Base-by-base conservation (phyloP, 768 basidiomycete species). In the Phallus indusiatus region DNA sequence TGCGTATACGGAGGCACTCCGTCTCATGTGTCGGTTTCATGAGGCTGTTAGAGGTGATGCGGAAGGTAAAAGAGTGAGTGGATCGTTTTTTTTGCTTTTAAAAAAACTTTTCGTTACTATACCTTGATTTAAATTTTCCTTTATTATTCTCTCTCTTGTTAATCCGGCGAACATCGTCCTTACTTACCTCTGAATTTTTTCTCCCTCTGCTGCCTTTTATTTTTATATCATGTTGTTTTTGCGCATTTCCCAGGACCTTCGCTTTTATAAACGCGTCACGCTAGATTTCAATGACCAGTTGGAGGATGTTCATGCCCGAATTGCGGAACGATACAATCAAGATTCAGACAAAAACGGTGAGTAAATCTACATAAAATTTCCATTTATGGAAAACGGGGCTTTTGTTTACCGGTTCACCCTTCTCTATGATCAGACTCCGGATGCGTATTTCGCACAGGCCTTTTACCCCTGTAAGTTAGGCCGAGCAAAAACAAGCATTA, bases 1-100 rank as follows among this genome's bases (percentile, higher is more conserved):
- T 65, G 84, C 78, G 24, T 86, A 90, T 65, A 82, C 86, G 1
- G 78, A 78, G 14, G 73, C 89, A 35, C 70, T 90, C 47, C 81
- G 83, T 42, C 82, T 90, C 50, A 81, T 90, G 8, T 80, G 83
- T 14, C 78, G 77, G 35, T 90, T 88, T 73, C 87, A 89, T 61
- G 86, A 88, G 50, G 81, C 82, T 55, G 81, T 90, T 12, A 4
- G 35, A 16, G 16, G 14, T 35, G 22, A 17, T 55, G 17, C 6
- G 11, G 54, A 18, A 20, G 9, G 12, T n/a, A 42, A 42, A 42
- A 42, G n/a, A n/a, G 42, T 42, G 42, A 42, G 42, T 42, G 34
- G 1, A 53, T 59, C n/a, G 6, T 14, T 22, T 28, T 28, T 28
- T 28, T 28, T 28, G 7, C 7, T 7, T 3, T 3, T 3, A 28